Conservation (phyloP, 2,329 filamentous ascomycete species). For the Iodosphaeria phyllophila region DNA sequence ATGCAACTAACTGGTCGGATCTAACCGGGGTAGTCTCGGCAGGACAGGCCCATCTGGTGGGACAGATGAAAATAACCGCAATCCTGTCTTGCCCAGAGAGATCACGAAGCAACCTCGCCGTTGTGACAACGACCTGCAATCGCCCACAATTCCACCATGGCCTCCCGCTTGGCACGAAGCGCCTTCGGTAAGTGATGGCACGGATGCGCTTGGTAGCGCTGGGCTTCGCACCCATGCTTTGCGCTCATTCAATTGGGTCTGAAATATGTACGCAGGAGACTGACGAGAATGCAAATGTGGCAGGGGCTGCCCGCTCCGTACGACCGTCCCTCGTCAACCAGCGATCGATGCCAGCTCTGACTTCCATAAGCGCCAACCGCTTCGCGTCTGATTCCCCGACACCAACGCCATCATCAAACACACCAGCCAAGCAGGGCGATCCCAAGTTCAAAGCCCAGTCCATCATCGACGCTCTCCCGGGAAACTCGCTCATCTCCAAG, state of each 20-base stretch:
- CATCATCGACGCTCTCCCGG: slow-evolving; percentile 81
- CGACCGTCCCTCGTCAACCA: slow-evolving; percentile 59
- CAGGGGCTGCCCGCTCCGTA: slow-evolving; percentile 83
- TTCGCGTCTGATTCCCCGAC: too few species aligned
- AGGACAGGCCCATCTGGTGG: too few species aligned
- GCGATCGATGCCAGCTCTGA: slow-evolving; percentile 57
- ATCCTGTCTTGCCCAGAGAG: too few species aligned
- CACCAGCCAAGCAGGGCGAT: slow-evolving; percentile 51
- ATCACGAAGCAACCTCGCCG: too few species aligned
- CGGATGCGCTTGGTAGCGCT: too few species aligned
- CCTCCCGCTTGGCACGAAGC: slow-evolving; percentile 91
- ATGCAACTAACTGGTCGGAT: too few species aligned
- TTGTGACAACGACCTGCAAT: slow-evolving; percentile 28
- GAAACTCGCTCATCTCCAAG: slow-evolving; percentile 86
- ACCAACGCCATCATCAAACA: too few species aligned
- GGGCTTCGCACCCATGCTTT: too few species aligned
- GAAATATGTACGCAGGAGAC: slow-evolving; percentile 1
- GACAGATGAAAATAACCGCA: too few species aligned
- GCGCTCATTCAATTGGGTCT: slow-evolving; percentile 6
- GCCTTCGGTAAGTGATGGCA: slow-evolving; percentile 88
- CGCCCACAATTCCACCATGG: slow-evolving; percentile 62
- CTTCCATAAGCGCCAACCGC: slow-evolving; percentile 47
- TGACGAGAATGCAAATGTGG: too few species aligned
- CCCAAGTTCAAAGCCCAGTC: slow-evolving; percentile 96
- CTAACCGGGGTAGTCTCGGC: too few species aligned